Conservation (phyloP, 1,284 basidiomycete species). For the Cryptococcus jaspeensis region DNA sequence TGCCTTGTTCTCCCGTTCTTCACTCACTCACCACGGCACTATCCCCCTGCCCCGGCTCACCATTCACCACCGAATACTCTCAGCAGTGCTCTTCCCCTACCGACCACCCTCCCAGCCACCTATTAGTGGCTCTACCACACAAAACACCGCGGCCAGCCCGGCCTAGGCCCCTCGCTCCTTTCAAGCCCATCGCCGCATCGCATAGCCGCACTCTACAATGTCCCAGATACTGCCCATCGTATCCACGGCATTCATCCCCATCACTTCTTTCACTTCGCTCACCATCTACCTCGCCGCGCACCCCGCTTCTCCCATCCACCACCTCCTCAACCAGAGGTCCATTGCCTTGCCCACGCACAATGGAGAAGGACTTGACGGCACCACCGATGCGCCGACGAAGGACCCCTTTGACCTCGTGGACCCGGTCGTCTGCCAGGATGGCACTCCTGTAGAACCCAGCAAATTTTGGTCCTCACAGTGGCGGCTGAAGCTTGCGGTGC, state of each 20-base stretch:
- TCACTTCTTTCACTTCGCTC: conserved; percentile 34
- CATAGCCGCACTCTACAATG: conserved; percentile 11
- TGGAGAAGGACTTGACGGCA: conserved; percentile 32
- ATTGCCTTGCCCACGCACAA: conserved; percentile 35
- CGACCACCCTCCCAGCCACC: not conserved
- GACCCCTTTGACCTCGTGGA: conserved; percentile 78
- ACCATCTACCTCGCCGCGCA: conserved; percentile 40
- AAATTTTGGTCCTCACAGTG: conserved; percentile 60
- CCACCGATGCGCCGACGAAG: conserved; percentile 28
- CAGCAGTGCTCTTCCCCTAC: no score
- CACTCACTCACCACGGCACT: no score
- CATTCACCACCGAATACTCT: no score
- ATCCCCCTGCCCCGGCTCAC: not conserved
- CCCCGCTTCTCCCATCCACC: conserved; percentile 31
- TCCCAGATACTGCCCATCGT: conserved; percentile 21
- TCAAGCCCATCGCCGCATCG: not conserved
- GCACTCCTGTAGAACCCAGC: conserved; percentile 68
- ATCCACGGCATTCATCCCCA: conserved; percentile 36
- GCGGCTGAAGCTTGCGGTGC: conserved; percentile 29
- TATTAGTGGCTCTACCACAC: not conserved
- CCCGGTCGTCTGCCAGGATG: conserved; percentile 69
- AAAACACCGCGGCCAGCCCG: no score
- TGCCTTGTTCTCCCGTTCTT: no score
- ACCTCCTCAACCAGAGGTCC: conserved; percentile 11
- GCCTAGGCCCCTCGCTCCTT: not conserved